These are phyloP conservation scores for Heterotrichella gracilis DNA, from an alignment of 352 stramenopile genomes.

Conservation along the genomic window DNA sequence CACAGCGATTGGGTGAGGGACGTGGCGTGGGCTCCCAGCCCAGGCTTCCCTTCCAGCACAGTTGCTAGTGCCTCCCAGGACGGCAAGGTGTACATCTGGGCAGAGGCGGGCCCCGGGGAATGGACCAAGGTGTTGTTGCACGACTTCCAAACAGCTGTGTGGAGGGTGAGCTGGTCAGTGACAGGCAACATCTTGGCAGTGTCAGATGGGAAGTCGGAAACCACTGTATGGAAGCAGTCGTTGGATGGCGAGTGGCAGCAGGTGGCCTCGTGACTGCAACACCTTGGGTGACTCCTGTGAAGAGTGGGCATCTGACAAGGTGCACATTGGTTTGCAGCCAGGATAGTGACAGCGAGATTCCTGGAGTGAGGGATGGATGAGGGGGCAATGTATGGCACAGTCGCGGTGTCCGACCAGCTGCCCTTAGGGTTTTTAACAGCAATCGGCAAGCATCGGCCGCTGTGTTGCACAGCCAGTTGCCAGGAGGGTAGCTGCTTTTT, in stretches of 20 bases:
- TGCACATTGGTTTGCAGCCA: no score
- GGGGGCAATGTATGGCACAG: no score
- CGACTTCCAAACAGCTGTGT: constrained; percentile 70
- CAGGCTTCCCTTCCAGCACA: constrained; percentile 55
- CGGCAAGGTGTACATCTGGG: constrained; percentile 57
- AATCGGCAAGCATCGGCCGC: no score
- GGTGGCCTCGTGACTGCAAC: no score
- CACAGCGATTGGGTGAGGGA: constrained; percentile 76
- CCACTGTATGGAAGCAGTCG: constrained; percentile 86
- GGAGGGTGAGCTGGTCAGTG: constrained; percentile 86
- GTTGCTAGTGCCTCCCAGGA: constrained; percentile 55
- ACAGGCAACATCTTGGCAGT: constrained; percentile 88
- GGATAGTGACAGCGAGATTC: no score
- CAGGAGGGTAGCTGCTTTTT: no score
- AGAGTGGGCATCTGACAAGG: no score
- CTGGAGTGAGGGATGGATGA: no score
- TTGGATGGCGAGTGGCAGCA: constrained; percentile 62
- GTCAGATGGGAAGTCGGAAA: constrained; percentile 69
- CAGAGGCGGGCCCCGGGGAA: constrained; percentile 32
- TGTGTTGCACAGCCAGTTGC: no score
- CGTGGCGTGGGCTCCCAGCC: constrained; percentile 73
- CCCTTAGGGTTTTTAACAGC: no score
- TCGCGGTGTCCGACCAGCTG: no score
- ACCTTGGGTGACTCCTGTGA: no score
- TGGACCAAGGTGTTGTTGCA: constrained; percentile 36